Base-by-base conservation (phyloP, 2,329 filamentous ascomycete species). In the Colletotrichum truncatum region DNA sequence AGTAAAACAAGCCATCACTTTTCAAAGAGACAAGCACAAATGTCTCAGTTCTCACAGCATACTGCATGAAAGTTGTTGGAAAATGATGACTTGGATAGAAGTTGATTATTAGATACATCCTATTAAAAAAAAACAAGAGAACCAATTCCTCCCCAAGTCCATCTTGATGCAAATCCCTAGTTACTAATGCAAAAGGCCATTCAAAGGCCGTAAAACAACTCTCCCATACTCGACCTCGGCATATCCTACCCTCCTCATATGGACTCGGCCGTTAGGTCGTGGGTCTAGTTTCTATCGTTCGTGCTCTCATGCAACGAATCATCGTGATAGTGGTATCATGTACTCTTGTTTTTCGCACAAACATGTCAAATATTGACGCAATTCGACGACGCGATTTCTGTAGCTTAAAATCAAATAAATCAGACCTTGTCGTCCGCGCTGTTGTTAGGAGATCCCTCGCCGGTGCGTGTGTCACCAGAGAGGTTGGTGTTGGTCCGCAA, bases 391-490 rank as follows among this genome's bases (percentile, higher is more conserved):
- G 34, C 57, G 34, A 7, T n/a, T 64, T 56, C 48, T 10, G 7
- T 36, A 59, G 9, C 28, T 32, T 26, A 14, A 18, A 48, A 53
- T 46, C 36, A 30, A 34, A 39, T 2, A 49, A 6, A 3, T 66
- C 43, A 56, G 43, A 55, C 63, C 63, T 66, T 66, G 39, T 66
- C 56, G 23, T 66, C 63, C 5, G 60, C 51, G 43, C 49, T 63
- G 49, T 28, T 51, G 43, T 18, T 62, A 28, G 57, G 63, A 2
- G 63, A 66, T 6, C 34, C 49, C 34, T 66, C 64, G 46, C 59
- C 67, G 2, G 60, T 65, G 49, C 56, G 60, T 14, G 67, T 67
- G 16, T 67, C 64, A 25, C 67, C 67, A 12, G 67, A 68, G 18
- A 68, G 38, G 34, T 67, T 64, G 39, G 64, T 68, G 32, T 52